phyloP scores from a whole-genome alignment of 1,139 yeast species.

The Geotrichum carabidarum region DNA sequence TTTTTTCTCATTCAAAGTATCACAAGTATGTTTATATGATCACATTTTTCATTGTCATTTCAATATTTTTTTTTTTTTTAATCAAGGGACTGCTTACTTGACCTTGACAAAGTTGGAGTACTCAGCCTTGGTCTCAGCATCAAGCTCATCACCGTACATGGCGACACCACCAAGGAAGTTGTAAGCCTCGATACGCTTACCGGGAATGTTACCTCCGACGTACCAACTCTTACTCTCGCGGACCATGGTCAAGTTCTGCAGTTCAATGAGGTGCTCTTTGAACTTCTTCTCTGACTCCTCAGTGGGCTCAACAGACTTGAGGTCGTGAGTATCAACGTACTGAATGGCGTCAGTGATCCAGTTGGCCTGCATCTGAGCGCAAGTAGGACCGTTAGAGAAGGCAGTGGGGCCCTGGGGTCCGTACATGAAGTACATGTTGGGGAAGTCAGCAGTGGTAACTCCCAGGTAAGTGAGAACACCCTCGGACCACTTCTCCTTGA shows the following conservation, averaged over 20 bases:
- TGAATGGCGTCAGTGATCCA: conserved; percentile 19
- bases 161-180: conserved; percentile 21
- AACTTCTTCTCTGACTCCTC: conserved; percentile 16
- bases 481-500: conserved; percentile 29
- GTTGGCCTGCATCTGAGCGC: conserved; percentile 21
- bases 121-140: conserved; percentile 9
- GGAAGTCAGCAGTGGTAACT: conserved; percentile 29
- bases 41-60: no score
- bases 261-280: conserved; percentile 13
- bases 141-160: conserved; percentile 11
- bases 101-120: conserved; percentile 15
- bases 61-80: no score
- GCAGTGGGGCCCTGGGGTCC: conserved; percentile 38
- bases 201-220: conserved; percentile 22
- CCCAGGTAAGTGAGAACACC: conserved; percentile 32
- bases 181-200: conserved; percentile 19
- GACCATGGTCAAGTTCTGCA: conserved; percentile 17
- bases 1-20: no score
- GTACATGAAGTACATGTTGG: conserved; percentile 33
- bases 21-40: no score
- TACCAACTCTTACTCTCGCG: conserved; percentile 18
- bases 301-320: conserved; percentile 14
- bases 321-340: conserved; percentile 9
- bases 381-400: conserved; percentile 30
- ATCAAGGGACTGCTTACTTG: not conserved